Evolutionary conservation across 2,329 filamentous ascomycete species (phyloP).

Genomic region (Colletotrichum limetticola): DNA sequence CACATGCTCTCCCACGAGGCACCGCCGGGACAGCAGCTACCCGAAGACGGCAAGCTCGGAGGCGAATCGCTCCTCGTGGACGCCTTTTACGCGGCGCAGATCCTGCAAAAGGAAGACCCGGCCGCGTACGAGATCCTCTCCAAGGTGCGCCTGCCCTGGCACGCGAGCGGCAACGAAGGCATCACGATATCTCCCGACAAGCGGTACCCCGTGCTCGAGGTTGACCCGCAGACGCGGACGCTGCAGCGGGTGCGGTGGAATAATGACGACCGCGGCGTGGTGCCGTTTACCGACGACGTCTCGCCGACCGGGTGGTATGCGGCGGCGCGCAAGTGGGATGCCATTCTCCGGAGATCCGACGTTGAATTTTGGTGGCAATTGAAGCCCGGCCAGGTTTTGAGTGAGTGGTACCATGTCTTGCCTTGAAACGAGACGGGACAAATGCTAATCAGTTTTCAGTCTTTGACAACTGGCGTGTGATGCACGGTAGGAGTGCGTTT

Average conservation of each 20-base stretch:
- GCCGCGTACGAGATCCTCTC: constrained; percentile 68
- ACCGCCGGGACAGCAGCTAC: constrained; percentile 50
- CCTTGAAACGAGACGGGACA: background rate
- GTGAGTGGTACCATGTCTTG: constrained; percentile 59
- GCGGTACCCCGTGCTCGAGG: constrained; percentile 77
- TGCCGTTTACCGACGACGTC: constrained; percentile 63
- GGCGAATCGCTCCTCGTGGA: constrained; percentile 88
- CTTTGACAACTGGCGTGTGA: constrained; percentile 95
- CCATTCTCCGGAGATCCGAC: constrained; percentile 71
- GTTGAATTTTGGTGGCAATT: constrained; percentile 86
- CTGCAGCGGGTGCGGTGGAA: constrained; percentile 86
- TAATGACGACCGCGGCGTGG: constrained; percentile 83
- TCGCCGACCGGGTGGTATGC: constrained; percentile 76
- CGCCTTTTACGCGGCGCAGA: constrained; percentile 78
- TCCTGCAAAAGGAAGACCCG: constrained; percentile 65
- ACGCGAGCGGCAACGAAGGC: constrained; percentile 90
- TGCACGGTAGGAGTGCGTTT: constrained; percentile 88
- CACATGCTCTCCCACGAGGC: constrained; percentile 86
- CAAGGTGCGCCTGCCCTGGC: constrained; percentile 72
- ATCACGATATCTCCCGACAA: constrained; percentile 80
- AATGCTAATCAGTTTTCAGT: constrained; percentile 61
- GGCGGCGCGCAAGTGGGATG: constrained; percentile 80
- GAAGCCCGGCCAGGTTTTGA: constrained; percentile 78
- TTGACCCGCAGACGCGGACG: constrained; percentile 51
- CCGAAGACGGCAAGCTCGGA: constrained; percentile 55